Conservation (phyloP, 805 yeast species). For the Hermanozyma aechmeae region DNA sequence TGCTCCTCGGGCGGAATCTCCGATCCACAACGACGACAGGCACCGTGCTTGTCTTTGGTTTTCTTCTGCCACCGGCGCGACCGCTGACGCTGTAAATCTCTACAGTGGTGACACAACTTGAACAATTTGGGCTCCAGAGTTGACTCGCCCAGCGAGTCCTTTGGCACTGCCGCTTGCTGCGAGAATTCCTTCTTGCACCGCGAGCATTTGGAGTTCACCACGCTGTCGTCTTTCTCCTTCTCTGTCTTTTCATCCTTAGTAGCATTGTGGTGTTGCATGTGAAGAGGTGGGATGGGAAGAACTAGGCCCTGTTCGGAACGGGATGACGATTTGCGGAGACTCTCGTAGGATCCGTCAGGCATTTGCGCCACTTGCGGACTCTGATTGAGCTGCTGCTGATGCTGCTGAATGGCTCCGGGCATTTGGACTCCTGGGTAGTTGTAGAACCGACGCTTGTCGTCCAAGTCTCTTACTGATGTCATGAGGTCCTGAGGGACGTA, state of each 20-base stretch:
- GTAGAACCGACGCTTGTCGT: constrained; percentile 7
- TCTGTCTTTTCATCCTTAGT: constrained; percentile 6
- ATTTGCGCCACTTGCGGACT: not conserved
- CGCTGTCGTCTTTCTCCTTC: too few relatives aligned
- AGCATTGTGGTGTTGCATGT: constrained; percentile 31
- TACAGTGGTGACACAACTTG: constrained; percentile 56
- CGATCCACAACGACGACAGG: constrained; percentile 56
- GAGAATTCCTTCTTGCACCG: constrained; percentile 54
- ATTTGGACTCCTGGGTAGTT: constrained; percentile 4
- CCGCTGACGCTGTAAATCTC: constrained; percentile 54
- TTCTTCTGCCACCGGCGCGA: constrained; percentile 57
- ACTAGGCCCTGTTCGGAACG: constrained; percentile 11
- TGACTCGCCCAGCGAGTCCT: constrained; percentile 16
- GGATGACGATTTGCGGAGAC: not conserved
- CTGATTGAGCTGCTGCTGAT: constrained; percentile 3
- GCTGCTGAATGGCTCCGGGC: constrained; percentile 3
- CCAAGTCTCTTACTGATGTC: constrained; percentile 6
- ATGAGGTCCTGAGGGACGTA: constrained; percentile 8
- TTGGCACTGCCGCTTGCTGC: constrained; percentile 30
- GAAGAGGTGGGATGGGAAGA: constrained; percentile 33
- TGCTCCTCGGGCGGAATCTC: constrained; percentile 41
- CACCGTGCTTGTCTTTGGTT: constrained; percentile 51
- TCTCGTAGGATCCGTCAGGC: not conserved
- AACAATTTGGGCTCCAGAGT: constrained; percentile 33
- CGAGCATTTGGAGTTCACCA: constrained; percentile 40